These are phyloP conservation scores for Cucumis melo DNA, from an alignment of 306 rosid species.

Conservation along the genomic window DNA sequence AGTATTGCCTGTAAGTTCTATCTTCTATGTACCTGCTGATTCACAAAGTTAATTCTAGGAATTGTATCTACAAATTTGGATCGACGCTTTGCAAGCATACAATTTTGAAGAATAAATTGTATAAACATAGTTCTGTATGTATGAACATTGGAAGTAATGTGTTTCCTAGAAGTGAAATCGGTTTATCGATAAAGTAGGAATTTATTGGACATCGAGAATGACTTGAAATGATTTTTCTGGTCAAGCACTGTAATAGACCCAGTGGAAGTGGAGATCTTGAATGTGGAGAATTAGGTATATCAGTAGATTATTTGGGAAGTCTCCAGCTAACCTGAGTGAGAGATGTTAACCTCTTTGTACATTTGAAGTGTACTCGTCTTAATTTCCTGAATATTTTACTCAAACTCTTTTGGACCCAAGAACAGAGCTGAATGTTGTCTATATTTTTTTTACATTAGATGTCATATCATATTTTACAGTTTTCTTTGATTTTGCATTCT, in stretches of 20 bases:
- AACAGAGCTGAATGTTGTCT: neutral
- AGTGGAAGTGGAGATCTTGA: neutral
- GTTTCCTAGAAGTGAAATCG: neutral
- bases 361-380: neutral
- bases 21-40: constrained; percentile 17
- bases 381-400: neutral
- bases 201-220: neutral
- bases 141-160: neutral
- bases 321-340: neutral
- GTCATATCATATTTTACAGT: neutral
- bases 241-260: neutral
- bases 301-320: neutral
- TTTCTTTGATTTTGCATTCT: neutral
- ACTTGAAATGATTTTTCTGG: neutral
- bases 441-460: neutral
- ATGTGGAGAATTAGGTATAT: neutral
- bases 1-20: constrained; percentile 68
- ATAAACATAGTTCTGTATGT: neutral
- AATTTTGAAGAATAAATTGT: neutral
- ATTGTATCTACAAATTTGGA: constrained; percentile 7
- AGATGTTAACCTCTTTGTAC: neutral
- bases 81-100: neutral
- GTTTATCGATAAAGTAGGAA: neutral
- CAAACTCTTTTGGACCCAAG: neutral
- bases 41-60: constrained; percentile 4